A percentile compares a stretch with the other conserved stretches of the same genome.
These are phyloP conservation scores for Paramecium sonneborni DNA, from an alignment of 73 alveolate genomes.

Conservation along the genomic window DNA sequence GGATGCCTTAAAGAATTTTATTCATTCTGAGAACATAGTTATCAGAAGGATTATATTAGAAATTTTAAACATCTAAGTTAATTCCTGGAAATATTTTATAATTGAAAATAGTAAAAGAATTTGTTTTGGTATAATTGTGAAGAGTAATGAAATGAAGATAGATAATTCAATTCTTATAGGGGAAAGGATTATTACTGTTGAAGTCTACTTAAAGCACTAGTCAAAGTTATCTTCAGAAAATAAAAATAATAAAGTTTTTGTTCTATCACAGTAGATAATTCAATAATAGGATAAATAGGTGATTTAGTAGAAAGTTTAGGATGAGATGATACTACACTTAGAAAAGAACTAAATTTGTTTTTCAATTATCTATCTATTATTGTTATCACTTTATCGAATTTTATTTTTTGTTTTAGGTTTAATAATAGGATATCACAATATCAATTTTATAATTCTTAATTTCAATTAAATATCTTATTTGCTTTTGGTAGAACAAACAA, in stretches of 20 bases:
- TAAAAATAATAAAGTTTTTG: slow-evolving; percentile 69
- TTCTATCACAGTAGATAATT: slow-evolving; percentile 65
- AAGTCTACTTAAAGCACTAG: slow-evolving; percentile 69
- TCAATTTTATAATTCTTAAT: background rate
- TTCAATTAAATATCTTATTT: slow-evolving; percentile 78
- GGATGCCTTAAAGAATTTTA: slow-evolving; percentile 84
- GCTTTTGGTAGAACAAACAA: slow-evolving; percentile 69
- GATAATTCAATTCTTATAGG: slow-evolving; percentile 85
- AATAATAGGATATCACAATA: slow-evolving; percentile 69
- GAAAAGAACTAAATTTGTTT: slow-evolving; percentile 74
- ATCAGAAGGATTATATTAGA: slow-evolving; percentile 67
- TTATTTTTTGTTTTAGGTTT: slow-evolving; percentile 74
- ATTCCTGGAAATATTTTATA: slow-evolving; percentile 77
- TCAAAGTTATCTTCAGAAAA: slow-evolving; percentile 67
- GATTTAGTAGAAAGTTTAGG: slow-evolving; percentile 72
- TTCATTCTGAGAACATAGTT: slow-evolving; percentile 73
- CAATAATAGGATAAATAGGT: slow-evolving; percentile 71
- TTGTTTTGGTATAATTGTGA: slow-evolving; percentile 83
- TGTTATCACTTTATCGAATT: slow-evolving; percentile 72
- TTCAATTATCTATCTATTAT: slow-evolving; percentile 70
- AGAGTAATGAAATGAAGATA: slow-evolving; percentile 75
- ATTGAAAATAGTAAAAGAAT: slow-evolving; percentile 68
- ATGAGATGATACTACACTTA: slow-evolving; percentile 73
- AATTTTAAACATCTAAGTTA: slow-evolving; percentile 62
- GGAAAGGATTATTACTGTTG: slow-evolving; percentile 70